Evolutionary conservation across 345 rosid genomes (phyloP), one percentile per base, ranked within the genome.

Genomic region (Arabidopsis suecica): DNA sequence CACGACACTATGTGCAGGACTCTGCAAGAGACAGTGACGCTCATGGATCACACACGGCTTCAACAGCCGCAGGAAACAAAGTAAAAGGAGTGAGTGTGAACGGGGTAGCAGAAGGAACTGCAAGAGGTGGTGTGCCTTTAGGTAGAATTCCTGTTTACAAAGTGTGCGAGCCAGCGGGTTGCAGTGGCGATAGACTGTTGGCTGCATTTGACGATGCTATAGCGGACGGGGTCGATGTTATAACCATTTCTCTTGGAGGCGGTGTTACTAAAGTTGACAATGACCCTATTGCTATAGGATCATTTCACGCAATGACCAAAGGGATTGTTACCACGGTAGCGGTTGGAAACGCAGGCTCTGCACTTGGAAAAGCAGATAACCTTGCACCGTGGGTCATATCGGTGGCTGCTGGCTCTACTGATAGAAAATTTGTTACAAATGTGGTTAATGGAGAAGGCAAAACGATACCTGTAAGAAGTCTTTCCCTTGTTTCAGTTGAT

Each of bases 181-280:
- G 85, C 36, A 38, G 25, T 1, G 53, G 53, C 3, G 53, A 48
- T 0, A 23, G 25, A 48, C 10, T 82, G 1, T 2, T 82, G 30
- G 78, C 84, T 61, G 75, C 75, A 0, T 76, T 76, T 30, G 80
- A 76, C 33, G 76, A 76, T 36, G 80, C 80, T 25, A 72, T 72
- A 30, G 78, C 78, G 2, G 81, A 78, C 13, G 77, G 98, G 0
- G 98, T 93, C 18, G 89, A 93, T 47, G 79, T 90, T 23, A 81
- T 90, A 75, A 88, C 98, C 23, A 51, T 93, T 32, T 93, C 96
- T 5, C 83, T 92, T 0, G 93, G 96, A 3, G 96, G 92, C 3
- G 51, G 7, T 3, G 4, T 25, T 16, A 60, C 69, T 45, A 45
- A 61, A 9, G 86, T 81, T 16, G 84, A 80, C 47, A 9, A 49